phyloP scores from a whole-genome alignment of 2,329 filamentous ascomycete genomes.

The Claviceps sp. region DNA sequence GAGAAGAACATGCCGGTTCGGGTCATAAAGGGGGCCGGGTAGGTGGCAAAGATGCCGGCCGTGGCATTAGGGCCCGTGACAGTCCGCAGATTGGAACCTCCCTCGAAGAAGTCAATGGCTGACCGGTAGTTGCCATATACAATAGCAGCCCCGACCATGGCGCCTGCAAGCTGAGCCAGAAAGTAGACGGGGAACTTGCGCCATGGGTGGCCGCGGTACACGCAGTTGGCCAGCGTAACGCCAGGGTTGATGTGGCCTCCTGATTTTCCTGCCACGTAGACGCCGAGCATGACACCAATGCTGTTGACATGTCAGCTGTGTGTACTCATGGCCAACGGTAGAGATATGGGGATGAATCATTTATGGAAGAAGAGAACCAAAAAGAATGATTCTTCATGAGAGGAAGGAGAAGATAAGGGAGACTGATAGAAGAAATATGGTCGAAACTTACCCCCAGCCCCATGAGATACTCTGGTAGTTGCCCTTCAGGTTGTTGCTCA shows the following conservation, averaged over 20 bases:
- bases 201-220: constrained; percentile 57
- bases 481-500: constrained; percentile 37
- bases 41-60: constrained; percentile 61
- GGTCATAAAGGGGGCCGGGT: constrained; percentile 53
- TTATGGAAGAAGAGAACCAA: too few relatives aligned
- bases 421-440: background rate
- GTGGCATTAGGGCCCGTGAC: constrained; percentile 46
- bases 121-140: constrained; percentile 51
- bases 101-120: constrained; percentile 52
- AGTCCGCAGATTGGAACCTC: constrained; percentile 44
- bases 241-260: constrained; percentile 58
- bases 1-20: constrained; percentile 56
- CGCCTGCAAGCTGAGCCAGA: constrained; percentile 52
- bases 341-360: too few relatives aligned
- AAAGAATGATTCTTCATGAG: background rate
- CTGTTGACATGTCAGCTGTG: constrained; percentile 15
- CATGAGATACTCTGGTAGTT: constrained; percentile 35
- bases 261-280: constrained; percentile 52
- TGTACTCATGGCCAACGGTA: too few relatives aligned
- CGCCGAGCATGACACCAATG: constrained; percentile 54
- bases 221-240: constrained; percentile 56
- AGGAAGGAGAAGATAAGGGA: background rate
- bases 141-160: constrained; percentile 46
- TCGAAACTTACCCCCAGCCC: constrained; percentile 31
- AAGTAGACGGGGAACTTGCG: constrained; percentile 56